Evolutionary conservation across 2,329 filamentous ascomycete genomes (phyloP).

Genomic region (Coleophoma cylindrospora): DNA sequence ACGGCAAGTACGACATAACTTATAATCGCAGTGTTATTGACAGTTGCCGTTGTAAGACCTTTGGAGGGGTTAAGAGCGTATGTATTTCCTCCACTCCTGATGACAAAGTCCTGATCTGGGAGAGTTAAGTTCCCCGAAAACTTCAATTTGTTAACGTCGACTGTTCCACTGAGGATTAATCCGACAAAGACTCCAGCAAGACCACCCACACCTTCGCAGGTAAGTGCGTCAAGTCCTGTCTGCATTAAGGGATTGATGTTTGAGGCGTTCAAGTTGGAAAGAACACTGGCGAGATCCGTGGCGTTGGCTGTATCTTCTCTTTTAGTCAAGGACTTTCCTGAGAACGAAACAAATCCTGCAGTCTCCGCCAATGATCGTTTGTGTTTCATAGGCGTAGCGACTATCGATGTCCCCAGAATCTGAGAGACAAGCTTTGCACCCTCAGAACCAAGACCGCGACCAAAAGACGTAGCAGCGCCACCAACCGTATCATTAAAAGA

Average conservation of each 20-base stretch:
- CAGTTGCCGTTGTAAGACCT: not conserved
- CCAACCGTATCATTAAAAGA: conserved; percentile 29
- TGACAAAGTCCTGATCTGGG: conserved; percentile 4
- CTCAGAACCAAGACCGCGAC: conserved; percentile 29
- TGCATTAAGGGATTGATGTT: conserved; percentile 25
- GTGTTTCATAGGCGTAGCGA: not conserved
- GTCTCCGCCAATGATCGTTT: not conserved
- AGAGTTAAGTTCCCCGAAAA: not conserved
- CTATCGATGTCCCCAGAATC: conserved; percentile 15
- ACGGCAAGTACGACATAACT: not conserved
- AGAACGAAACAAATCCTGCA: not conserved
- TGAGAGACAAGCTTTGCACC: conserved; percentile 26
- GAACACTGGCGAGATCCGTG: conserved; percentile 3
- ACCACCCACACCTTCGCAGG: conserved; percentile 29
- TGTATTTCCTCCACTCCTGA: conserved; percentile 5
- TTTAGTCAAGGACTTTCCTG: conserved; percentile 3
- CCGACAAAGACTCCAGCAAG: conserved; percentile 22
- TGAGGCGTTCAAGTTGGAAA: conserved; percentile 21
- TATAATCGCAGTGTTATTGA: not conserved
- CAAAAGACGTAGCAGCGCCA: conserved; percentile 30
- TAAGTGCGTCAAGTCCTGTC: conserved; percentile 24
- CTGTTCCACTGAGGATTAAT: conserved; percentile 18
- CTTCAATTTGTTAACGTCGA: conserved; percentile 7
- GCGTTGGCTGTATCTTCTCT: conserved; percentile 4
- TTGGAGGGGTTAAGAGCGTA: not conserved